These are phyloP conservation scores for Coniochaeta sp. DNA, from an alignment of 2,329 filamentous ascomycete genomes.

Conservation along the genomic window DNA sequence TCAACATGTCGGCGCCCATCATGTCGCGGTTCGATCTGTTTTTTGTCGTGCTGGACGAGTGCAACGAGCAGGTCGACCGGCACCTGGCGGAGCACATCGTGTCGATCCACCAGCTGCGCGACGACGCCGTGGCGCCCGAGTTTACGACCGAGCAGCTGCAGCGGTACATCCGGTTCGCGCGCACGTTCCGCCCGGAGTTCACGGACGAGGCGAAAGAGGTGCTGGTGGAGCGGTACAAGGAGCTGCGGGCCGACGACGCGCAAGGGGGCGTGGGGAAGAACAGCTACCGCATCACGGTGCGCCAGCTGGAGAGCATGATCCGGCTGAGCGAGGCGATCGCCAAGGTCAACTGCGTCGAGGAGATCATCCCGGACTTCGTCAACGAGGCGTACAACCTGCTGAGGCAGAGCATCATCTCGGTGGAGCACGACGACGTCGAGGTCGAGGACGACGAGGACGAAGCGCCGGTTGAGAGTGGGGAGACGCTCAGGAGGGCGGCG, in stretches of 20 bases:
- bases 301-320: constrained; percentile 93
- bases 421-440: constrained; percentile 96
- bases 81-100: constrained; percentile 94
- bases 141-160: constrained; percentile 96
- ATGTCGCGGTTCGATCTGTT: constrained; percentile 99
- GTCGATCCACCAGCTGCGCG: constrained; percentile 83
- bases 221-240: constrained; percentile 90
- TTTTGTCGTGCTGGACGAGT: constrained; percentile 96
- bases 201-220: constrained; percentile 77
- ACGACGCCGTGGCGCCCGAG: constrained; percentile 85
- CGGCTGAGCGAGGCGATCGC: constrained; percentile 95
- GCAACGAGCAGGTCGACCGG: constrained; percentile 84
- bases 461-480: constrained; percentile 43
- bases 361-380: constrained; percentile 79
- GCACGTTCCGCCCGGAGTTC: constrained; percentile 91
- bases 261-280: constrained; percentile 92
- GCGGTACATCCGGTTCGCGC: constrained; percentile 92
- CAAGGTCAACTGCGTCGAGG: constrained; percentile 92
- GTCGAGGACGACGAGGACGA: constrained; percentile 78
- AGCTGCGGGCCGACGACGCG: constrained; percentile 85
- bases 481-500: constrained; percentile 35
- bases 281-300: constrained; percentile 94
- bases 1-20: constrained; percentile 98
- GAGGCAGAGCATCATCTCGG: constrained; percentile 90
- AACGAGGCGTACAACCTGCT: constrained; percentile 87